phyloP scores from a whole-genome alignment of 2,329 filamentous ascomycete genomes.

The Penicillium sp. region DNA sequence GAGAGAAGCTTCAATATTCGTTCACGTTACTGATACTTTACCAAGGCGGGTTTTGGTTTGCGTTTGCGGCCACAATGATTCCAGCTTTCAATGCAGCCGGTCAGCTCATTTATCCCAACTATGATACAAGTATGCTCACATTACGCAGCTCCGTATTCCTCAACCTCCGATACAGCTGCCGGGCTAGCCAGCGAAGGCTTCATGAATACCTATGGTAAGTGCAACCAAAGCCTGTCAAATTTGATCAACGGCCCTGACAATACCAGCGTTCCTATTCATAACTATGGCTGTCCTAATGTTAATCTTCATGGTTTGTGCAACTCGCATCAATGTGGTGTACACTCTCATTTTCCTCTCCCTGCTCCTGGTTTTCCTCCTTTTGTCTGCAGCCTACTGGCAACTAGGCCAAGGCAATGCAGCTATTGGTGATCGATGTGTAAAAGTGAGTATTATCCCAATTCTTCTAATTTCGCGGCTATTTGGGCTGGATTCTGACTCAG shows the following conservation, averaged over 20 bases:
- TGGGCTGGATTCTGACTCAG: neutral
- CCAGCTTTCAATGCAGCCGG: constrained; percentile 54
- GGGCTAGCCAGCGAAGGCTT: constrained; percentile 23
- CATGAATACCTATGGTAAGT: constrained; percentile 25
- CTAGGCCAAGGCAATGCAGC: constrained; percentile 43
- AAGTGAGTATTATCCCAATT: constrained; percentile 14
- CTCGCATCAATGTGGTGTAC: constrained; percentile 70
- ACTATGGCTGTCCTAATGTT: constrained; percentile 66
- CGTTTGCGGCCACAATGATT: constrained; percentile 55
- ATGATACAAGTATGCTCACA: neutral
- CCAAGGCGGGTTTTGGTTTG: constrained; percentile 52
- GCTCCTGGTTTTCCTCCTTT: constrained; percentile 56
- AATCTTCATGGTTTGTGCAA: constrained; percentile 65
- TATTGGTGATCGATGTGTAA: constrained; percentile 29
- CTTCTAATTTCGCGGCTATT: neutral
- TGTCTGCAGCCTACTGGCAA: constrained; percentile 61
- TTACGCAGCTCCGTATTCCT: constrained; percentile 24
- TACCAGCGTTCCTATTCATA: constrained; percentile 57
- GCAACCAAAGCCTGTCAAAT: rapidly evolving
- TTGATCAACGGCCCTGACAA: neutral
- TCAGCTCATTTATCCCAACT: constrained; percentile 51
- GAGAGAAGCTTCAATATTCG: neutral
- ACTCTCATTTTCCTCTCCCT: constrained; percentile 66
- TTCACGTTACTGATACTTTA: neutral
- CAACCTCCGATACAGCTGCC: constrained; percentile 23